Conservation (phyloP, 2,329 filamentous ascomycete genomes). For the Xylaria sp. region DNA sequence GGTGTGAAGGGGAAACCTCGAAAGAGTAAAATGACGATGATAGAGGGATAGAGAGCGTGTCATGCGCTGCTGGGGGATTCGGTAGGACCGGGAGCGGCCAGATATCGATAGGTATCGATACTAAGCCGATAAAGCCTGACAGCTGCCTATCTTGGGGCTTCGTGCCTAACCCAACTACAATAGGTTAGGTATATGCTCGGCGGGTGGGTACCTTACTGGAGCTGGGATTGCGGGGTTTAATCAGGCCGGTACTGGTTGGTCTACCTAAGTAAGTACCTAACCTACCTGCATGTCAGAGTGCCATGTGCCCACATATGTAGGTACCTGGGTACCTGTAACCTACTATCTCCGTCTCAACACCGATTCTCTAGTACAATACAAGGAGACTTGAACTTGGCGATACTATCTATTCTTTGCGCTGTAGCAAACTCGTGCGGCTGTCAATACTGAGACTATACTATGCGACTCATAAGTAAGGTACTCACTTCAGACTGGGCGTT, state of each 20-base stretch:
- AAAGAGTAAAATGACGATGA: not conserved
- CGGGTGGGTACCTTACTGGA: not conserved
- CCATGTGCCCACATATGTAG: too few relatives aligned
- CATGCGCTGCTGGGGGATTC: slow-evolving; percentile 6
- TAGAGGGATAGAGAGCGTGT: not conserved
- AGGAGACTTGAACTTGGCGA: too few relatives aligned
- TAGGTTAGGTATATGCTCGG: not conserved
- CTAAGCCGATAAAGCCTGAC: not conserved
- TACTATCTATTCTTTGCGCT: too few relatives aligned
- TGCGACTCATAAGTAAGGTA: not conserved
- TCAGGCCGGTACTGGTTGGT: too few relatives aligned
- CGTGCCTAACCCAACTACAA: not conserved
- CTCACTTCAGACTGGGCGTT: not conserved
- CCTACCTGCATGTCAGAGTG: too few relatives aligned
- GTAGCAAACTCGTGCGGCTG: too few relatives aligned
- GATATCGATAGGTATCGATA: slow-evolving; percentile 4
- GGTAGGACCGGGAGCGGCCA: not conserved
- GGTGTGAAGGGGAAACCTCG: not conserved
- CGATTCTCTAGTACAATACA: too few relatives aligned
- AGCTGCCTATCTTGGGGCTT: not conserved
- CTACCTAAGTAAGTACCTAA: too few relatives aligned
- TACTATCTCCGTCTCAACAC: too few relatives aligned
- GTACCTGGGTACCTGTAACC: too few relatives aligned
- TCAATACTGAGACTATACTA: too few relatives aligned
- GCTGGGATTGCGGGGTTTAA: too few relatives aligned